Base-by-base conservation (phyloP, 768 basidiomycete species). In the Mycena sanguinolenta region DNA sequence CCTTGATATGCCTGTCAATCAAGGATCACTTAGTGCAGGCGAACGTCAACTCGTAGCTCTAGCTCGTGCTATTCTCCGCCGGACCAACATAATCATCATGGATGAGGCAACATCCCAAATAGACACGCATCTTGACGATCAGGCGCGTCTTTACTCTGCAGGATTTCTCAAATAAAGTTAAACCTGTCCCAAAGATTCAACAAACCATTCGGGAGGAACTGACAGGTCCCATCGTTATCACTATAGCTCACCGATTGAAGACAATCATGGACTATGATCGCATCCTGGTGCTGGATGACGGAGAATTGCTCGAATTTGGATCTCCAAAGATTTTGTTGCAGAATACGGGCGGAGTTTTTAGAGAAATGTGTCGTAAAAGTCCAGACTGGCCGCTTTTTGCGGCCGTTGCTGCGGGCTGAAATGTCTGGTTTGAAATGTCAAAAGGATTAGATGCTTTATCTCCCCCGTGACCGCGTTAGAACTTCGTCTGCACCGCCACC, bases 81-180 rank as follows among this genome's bases (percentile, higher is more conserved):
- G 87, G 54, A 91, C 90, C 10, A 89, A 88, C 55, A 87, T 93
- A 52, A 88, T 92, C 52, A 89, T 93, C 64, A 86, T 92, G 86
- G 92, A 95, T 73, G 92, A 92, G 75, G 91, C 91, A n/a, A 92
- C 92, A 3, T 92, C 92, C 4, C 90, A 92, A 69, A 91, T 95
- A 58, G 92, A 95, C 77, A 84, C 87, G 21, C 82, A 84, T 57
- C 82, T 91, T n/a, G 92, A 92, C 77, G 90, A 92, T 64, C 86
- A 90, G 82, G 90, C 90, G 73, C 34, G 78, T 65, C 23, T 38
- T 4, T 21, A 44, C 10, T 14, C 12, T 66, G n/a, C n/a, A n/a
- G n/a, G n/a, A n/a, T 65, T 49, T 23, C 28, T 27, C 16, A 27
- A 19, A 66, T 0, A 27, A 17, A 27, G 13, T 49, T 32, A 4